Percentiles rank a stretch among this genome's conserved stretches.
Evolutionary conservation across 257 asterid genomes (phyloP).

Genomic region (Nyctanthes arbortristis): DNA sequence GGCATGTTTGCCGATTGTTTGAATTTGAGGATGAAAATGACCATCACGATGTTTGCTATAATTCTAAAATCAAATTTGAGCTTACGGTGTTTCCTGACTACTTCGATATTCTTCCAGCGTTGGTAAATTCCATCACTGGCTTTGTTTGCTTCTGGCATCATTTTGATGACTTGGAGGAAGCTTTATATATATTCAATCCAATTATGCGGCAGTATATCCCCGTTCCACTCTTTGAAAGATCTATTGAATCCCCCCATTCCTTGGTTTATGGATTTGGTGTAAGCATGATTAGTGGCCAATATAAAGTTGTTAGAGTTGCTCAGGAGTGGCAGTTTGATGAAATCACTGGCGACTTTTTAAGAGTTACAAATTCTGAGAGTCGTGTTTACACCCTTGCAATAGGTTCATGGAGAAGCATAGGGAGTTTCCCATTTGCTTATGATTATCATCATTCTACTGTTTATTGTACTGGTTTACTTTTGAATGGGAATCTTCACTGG

Average conservation of each 20-base stretch:
- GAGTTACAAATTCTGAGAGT: slow-evolving; percentile 32
- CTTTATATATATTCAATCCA: slow-evolving; percentile 43
- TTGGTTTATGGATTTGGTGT: slow-evolving; percentile 43
- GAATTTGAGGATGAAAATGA: slow-evolving; percentile 30
- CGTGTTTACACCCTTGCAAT: slow-evolving; percentile 48
- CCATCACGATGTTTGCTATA: slow-evolving; percentile 8
- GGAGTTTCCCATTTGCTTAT: slow-evolving; percentile 30
- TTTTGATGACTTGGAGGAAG: slow-evolving; percentile 31
- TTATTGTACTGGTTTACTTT: slow-evolving; percentile 32
- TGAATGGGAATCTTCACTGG: slow-evolving; percentile 53
- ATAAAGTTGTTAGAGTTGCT: slow-evolving; percentile 48
- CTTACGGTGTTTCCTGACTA: slow-evolving; percentile 12
- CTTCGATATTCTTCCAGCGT: slow-evolving; percentile 29
- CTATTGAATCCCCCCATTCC: slow-evolving; percentile 25
- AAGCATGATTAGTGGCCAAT: slow-evolving; percentile 21
- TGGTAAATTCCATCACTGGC: slow-evolving; percentile 46
- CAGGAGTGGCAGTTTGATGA: slow-evolving; percentile 36
- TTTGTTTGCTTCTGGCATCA: slow-evolving; percentile 29
- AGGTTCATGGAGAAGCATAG: slow-evolving; percentile 36
- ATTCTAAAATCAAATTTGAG: slow-evolving; percentile 19
- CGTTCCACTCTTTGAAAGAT: slow-evolving; percentile 23
- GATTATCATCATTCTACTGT: too few relatives aligned
- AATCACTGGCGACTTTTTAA: background rate
- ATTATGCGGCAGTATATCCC: slow-evolving; percentile 35
- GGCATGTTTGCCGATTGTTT: slow-evolving; percentile 24